Evolutionary conservation across 345 rosid genomes (phyloP), one percentile per base, ranked within the genome.

Genomic region (Diplotaxis tenuifolia): DNA sequence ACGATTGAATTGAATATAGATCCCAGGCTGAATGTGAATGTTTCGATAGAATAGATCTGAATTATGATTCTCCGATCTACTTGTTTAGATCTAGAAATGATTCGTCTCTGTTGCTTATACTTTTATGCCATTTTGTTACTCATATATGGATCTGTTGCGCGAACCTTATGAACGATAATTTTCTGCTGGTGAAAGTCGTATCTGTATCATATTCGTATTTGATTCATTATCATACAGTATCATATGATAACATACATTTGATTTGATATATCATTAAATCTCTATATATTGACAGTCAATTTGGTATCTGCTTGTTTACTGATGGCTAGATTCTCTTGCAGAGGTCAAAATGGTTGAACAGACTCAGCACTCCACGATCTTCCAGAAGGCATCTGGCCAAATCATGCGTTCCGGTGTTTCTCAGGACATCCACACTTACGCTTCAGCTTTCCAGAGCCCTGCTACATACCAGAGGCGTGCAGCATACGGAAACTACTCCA

Each of bases 281-380:
- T 38, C n/a, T n/a, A n/a, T n/a, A n/a, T n/a, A n/a, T n/a, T n/a
- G n/a, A n/a, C n/a, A n/a, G n/a, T n/a, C n/a, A n/a, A n/a, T n/a
- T n/a, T n/a, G n/a, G n/a, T n/a, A n/a, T n/a, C n/a, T n/a, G n/a
- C n/a, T n/a, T n/a, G n/a, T 4, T 47, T 12, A 27, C 14, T 64
- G n/a, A 27, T 2, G 7, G 2, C 15, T 59, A 16, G 40, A 18
- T 15, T n/a, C 1, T 20, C 27, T 73, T 67, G 64, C 79, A 90
- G 95, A 83, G 63, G 71, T 75, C 62, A 78, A 67, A 81, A 93
- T 93, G 98, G 89, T 65, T 74, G 96, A 93, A 75, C 91, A 87
- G 81, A 80, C 68, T 73, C 93, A 82, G 73, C 87, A 87, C 54
- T 92, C 96, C 20, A 71, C 83, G 9, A 76, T 90, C 47, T 70